Conservation (phyloP, 73 alveolate species). For the Paramecium sonneborni region DNA sequence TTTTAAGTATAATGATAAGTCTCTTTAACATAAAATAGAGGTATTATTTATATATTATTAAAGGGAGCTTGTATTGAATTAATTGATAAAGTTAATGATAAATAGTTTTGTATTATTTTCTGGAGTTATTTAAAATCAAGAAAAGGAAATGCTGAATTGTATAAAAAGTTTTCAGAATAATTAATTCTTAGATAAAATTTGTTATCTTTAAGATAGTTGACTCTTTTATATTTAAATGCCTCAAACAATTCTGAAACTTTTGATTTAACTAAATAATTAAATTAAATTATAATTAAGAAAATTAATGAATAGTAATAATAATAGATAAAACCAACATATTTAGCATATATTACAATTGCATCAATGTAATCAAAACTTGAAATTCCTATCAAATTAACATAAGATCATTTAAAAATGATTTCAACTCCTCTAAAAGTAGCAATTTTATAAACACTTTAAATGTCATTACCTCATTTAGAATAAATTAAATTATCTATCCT, state of each 20-base stretch:
- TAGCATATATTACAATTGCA: slow-evolving; percentile 3
- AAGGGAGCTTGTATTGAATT: slow-evolving; percentile 38
- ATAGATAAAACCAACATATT: not conserved
- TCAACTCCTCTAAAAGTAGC: not conserved
- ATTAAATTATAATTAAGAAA: not conserved
- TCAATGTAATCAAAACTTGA: not conserved
- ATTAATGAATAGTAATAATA: not conserved
- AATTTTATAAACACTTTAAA: not conserved
- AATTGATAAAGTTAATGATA: not conserved
- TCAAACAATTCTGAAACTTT: slow-evolving; percentile 1
- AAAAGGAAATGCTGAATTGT: slow-evolving; percentile 7
- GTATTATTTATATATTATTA: not conserved
- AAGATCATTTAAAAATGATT: not conserved
- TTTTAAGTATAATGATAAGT: slow-evolving; percentile 56
- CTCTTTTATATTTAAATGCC: not conserved
- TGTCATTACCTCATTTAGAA: not conserved
- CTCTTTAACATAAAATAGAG: slow-evolving; percentile 57
- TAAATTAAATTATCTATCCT: not conserved
- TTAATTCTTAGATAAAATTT: not conserved
- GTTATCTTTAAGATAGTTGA: not conserved
- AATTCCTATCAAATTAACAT: not conserved
- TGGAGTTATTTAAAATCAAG: slow-evolving; percentile 1
- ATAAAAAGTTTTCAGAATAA: not conserved
- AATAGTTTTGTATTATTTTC: slow-evolving; percentile 6
- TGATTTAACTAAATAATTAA: not conserved